These are phyloP conservation scores for Lasiosphaeris hirsuta DNA, from an alignment of 495 filamentous ascomycete genomes.

Conservation along the genomic window DNA sequence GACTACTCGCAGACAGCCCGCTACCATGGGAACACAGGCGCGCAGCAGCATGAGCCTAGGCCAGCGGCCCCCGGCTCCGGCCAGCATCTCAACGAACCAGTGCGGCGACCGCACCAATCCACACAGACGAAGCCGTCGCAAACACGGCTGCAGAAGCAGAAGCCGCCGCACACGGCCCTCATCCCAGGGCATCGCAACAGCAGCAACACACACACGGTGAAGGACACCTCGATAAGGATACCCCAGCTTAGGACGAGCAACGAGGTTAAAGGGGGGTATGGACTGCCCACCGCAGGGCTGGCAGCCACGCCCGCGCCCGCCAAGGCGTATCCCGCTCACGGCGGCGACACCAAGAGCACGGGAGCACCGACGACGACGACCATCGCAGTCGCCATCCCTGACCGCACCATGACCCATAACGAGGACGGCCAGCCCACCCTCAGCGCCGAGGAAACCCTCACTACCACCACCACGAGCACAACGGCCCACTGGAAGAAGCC, in stretches of 20 bases:
- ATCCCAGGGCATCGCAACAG: too few species aligned
- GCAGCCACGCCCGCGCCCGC: neutral
- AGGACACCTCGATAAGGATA: slow-evolving; percentile 29
- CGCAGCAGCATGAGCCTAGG: neutral
- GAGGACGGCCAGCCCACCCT: too few species aligned
- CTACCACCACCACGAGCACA: slow-evolving; percentile 20
- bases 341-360: neutral
- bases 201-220: slow-evolving; percentile 7
- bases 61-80: neutral
- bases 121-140: neutral
- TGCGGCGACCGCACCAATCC: neutral
- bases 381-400: too few species aligned
- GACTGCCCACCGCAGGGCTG: slow-evolving; percentile 22
- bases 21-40: neutral
- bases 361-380: slow-evolving; percentile 4
- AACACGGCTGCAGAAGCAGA: neutral
- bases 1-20: slow-evolving; percentile 34
- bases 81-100: slow-evolving; percentile 9
- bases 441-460: neutral
- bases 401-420: too few species aligned
- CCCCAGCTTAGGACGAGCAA: slow-evolving; percentile 37
- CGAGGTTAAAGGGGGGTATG: slow-evolving; percentile 24
- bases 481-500: slow-evolving; percentile 66
- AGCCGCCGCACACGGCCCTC: neutral
- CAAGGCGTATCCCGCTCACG: slow-evolving; percentile 1